Base-by-base conservation (phyloP, 164 flowering plant genomes). In the Tetracentron sinense region DNA sequence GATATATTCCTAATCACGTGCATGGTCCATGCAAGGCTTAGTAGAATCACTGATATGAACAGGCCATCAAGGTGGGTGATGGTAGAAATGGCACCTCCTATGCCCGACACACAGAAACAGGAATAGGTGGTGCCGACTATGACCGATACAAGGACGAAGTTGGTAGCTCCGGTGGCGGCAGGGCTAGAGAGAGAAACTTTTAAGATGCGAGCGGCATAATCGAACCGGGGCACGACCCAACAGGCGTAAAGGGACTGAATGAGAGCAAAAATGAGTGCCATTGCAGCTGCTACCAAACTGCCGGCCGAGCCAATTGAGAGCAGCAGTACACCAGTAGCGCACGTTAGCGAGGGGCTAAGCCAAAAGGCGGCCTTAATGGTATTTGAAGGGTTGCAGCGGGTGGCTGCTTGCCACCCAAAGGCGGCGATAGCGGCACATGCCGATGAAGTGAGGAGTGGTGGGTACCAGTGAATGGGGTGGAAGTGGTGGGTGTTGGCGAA, bases 11-110 rank as follows among this genome's bases (percentile, higher is more conserved):
- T 79, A 59, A 82, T 61, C 21, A 83, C 80, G 2, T 82, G 82
- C 83, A 80, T 70, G 0, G 77, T 78, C 90, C 90, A 87, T 12
- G 69, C 55, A 23, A 81, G 64, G 74, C 85, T 83, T 1, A 77
- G 23, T 33, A 83, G 56, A 30, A 81, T 74, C n/a, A 69, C 61
- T 5, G 71, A 8, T 52, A 79, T 67, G 82, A 75, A 82, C 27
- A 81, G 14, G 48, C 47, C 49, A 33, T 70, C 72, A 7, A 75
- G 15, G 0, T 31, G 44, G 10, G 69, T 56, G n/a, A 72, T 58
- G 6, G 66, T 53, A 0, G 72, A 60, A 10, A 69, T 64, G 33
- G 84, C 82, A n/a, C 84, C 82, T 25, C 85, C 88, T 17, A 81
- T 71, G 11, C 87, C 88, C 1, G 78, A 48, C 25, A 79, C 65